Percentiles rank a stretch among this genome's conserved stretches.
These are phyloP conservation scores for Quercus parvula DNA, from an alignment of 306 rosid genomes.

Conservation along the genomic window DNA sequence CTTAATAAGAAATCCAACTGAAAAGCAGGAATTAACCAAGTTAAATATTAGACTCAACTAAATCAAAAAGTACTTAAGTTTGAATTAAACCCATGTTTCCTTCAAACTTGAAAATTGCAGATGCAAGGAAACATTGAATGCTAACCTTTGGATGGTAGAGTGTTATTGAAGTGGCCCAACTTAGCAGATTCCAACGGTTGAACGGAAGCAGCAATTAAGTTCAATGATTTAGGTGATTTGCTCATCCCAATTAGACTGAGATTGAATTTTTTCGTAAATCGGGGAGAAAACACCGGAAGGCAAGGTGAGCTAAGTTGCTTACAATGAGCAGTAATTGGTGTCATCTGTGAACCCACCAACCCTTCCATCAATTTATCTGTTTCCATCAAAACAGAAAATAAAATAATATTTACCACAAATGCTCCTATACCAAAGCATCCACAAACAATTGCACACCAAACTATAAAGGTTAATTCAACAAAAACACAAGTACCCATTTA, in stretches of 20 bases:
- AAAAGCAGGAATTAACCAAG: neutral
- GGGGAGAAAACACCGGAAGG: slow-evolving; percentile 11
- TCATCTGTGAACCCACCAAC: slow-evolving; percentile 35
- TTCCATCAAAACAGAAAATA: slow-evolving; percentile 12
- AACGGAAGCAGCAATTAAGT: slow-evolving; percentile 35
- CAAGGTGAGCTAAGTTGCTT: slow-evolving; percentile 19
- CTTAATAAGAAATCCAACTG: neutral
- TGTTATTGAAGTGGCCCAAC: slow-evolving; percentile 41
- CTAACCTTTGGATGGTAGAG: slow-evolving; percentile 50
- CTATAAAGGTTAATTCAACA: neutral
- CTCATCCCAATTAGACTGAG: slow-evolving; percentile 19
- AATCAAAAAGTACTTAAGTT: neutral
- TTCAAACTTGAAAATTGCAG: neutral
- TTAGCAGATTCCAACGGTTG: slow-evolving; percentile 32
- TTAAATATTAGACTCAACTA: neutral
- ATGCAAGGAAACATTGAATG: neutral
- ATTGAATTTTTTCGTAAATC: slow-evolving; percentile 19
- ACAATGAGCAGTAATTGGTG: slow-evolving; percentile 25
- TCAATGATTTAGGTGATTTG: slow-evolving; percentile 18
- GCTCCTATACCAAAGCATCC: neutral
- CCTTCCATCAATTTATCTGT: slow-evolving; percentile 44
- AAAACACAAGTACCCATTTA: neutral
- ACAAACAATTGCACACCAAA: neutral
- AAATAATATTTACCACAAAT: neutral
- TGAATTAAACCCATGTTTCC: neutral